A percentile compares a stretch with the other conserved stretches of the same genome.
phyloP scores from a whole-genome alignment of 2,329 filamentous ascomycete genomes.

The Xylaria sp. region DNA sequence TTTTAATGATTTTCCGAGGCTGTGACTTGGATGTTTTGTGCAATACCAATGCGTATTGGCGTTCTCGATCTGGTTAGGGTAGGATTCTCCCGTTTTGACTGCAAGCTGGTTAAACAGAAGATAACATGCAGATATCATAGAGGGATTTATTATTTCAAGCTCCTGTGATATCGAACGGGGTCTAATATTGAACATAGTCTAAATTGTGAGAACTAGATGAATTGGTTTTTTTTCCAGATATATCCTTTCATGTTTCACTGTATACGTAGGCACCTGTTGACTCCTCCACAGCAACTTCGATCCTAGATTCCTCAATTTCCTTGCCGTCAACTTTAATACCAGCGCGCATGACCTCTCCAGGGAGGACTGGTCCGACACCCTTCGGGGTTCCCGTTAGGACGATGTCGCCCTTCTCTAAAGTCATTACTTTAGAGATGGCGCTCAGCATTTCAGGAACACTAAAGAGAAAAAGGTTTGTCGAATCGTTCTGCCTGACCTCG shows the following conservation, averaged over 20 bases:
- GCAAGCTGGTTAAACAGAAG: neutral
- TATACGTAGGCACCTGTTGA: conserved; percentile 81
- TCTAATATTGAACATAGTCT: neutral
- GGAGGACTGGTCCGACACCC: conserved; percentile 86
- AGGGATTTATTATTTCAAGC: conserved; percentile 11
- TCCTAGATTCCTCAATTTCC: conserved; percentile 84
- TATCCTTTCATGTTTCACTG: conserved; percentile 68
- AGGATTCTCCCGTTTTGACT: neutral
- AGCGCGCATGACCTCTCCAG: conserved; percentile 87
- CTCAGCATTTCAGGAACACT: conserved; percentile 85
- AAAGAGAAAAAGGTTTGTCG: conserved; percentile 94
- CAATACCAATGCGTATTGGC: neutral
- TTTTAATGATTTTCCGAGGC: neutral
- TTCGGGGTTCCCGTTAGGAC: conserved; percentile 97
- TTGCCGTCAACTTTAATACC: conserved; percentile 82
- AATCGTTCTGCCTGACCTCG: conserved; percentile 81
- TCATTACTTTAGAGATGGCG: conserved; percentile 96
- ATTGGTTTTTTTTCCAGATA: conserved; percentile 1
- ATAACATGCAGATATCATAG: neutral
- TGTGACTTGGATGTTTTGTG: neutral
- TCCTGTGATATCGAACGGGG: neutral
- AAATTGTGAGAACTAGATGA: neutral
- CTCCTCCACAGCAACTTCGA: conserved; percentile 86
- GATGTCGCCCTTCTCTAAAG: conserved; percentile 89
- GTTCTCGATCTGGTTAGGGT: conserved; percentile 1